Evolutionary conservation across 2,329 filamentous ascomycete species (phyloP).

Genomic region (Allantophomopsis cytisporea): DNA sequence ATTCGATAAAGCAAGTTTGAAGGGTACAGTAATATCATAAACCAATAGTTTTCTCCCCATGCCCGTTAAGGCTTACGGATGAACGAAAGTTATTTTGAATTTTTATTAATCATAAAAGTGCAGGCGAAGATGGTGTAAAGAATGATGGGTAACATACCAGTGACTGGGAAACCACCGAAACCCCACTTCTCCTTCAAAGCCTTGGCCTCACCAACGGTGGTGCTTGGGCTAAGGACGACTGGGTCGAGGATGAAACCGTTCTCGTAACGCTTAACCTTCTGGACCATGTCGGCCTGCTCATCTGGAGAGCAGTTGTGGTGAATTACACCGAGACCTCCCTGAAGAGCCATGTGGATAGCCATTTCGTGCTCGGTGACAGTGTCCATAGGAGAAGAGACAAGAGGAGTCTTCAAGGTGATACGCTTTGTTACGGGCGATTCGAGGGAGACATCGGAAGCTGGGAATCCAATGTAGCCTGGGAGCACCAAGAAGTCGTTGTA

Average conservation of each 20-base stretch:
- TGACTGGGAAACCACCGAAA: constrained; percentile 96
- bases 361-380: constrained; percentile 99
- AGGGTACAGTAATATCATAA: too few species aligned
- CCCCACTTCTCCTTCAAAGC: constrained; percentile 95
- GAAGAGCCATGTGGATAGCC: constrained; percentile 92
- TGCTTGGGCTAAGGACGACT: constrained; percentile 75
- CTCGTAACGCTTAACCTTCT: constrained; percentile 98
- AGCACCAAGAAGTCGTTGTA: constrained; percentile 98
- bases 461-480: constrained; percentile 96
- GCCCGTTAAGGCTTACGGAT: constrained; percentile 86
- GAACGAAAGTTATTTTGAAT: constrained; percentile 99
- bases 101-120: constrained; percentile 66
- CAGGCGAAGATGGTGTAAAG: constrained; percentile 11
- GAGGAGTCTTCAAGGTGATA: constrained; percentile 90
- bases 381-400: constrained; percentile 98
- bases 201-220: constrained; percentile 83
- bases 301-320: constrained; percentile 99
- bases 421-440: constrained; percentile 91
- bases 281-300: constrained; percentile 95
- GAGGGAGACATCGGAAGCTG: constrained; percentile 75
- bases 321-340: constrained; percentile 84
- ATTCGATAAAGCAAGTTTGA: constrained; percentile 24
- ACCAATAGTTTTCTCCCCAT: constrained; percentile 57
- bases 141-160: constrained; percentile 55
- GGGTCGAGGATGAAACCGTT: constrained; percentile 98